Evolutionary conservation across 2,329 filamentous ascomycete species (phyloP).

Genomic region (Penicillium sp.): DNA sequence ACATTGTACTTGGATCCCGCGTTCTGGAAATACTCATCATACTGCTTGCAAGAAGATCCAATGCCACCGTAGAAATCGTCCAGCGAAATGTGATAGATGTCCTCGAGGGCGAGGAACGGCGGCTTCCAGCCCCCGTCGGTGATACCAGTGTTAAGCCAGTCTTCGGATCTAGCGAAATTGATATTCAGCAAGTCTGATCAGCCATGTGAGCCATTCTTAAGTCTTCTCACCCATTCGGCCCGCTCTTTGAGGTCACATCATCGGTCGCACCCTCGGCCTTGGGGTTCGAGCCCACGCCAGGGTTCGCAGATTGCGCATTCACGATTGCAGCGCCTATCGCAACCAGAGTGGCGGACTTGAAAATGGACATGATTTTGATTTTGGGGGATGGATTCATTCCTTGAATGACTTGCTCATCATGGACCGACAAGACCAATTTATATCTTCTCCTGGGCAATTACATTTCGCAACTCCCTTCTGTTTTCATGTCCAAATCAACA

Average conservation of each 20-base stretch:
- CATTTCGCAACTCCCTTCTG: background rate
- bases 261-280: conserved; percentile 17
- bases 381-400: background rate
- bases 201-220: background rate
- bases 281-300: conserved; percentile 16
- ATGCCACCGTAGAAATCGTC: conserved; percentile 22
- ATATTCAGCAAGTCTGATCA: background rate
- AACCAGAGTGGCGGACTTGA: conserved; percentile 7
- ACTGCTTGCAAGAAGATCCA: conserved; percentile 29
- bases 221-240: conserved; percentile 13
- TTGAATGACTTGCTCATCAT: too few species aligned
- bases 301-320: conserved; percentile 14
- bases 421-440: too few species aligned
- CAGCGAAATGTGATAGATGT: conserved; percentile 21
- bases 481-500: background rate
- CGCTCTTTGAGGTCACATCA: conserved; percentile 13
- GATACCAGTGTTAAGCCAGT: conserved; percentile 20
- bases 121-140: conserved; percentile 36
- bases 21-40: conserved; percentile 39
- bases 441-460: too few species aligned
- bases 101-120: conserved; percentile 32
- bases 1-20: conserved; percentile 37
- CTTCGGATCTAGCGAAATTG: conserved; percentile 12
- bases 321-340: conserved; percentile 3
- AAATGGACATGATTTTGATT: conserved; percentile 1